Conservation (phyloP, 179 eudicot genomes). For the Spinacia oleracea region DNA sequence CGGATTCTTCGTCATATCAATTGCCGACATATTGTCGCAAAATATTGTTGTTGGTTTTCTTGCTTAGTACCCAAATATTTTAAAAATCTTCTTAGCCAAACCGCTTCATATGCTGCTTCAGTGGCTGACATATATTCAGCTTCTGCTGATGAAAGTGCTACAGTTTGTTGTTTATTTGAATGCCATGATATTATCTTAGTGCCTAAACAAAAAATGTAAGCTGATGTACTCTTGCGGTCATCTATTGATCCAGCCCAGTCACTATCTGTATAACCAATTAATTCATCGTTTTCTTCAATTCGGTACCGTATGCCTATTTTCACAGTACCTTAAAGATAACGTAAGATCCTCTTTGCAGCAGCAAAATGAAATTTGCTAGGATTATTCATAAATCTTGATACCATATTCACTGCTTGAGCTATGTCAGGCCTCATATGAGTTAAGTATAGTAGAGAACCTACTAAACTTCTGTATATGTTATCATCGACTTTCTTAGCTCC, state of each 20-base stretch:
- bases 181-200: background rate
- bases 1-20: too few relatives aligned
- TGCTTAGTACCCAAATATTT: background rate
- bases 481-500: too few relatives aligned
- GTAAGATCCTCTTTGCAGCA: slow-evolving; percentile 22
- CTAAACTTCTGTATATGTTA: background rate
- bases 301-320: slow-evolving; percentile 18
- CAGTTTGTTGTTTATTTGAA: slow-evolving; percentile 17
- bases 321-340: slow-evolving; percentile 13
- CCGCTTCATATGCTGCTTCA: slow-evolving; percentile 21
- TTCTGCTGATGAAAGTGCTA: slow-evolving; percentile 17
- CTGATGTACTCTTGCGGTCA: background rate
- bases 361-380: slow-evolving; percentile 18
- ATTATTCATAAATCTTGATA: slow-evolving; percentile 26
- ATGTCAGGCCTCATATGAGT: slow-evolving; percentile 7
- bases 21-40: too few relatives aligned
- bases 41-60: background rate
- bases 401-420: background rate
- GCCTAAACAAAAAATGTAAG: background rate
- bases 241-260: background rate
- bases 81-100: slow-evolving; percentile 19
- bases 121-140: slow-evolving; percentile 20
- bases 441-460: slow-evolving; percentile 2
- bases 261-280: too few relatives aligned
- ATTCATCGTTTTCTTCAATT: background rate